These are phyloP conservation scores for Obba rivulosa DNA, from an alignment of 768 basidiomycete species.

Conservation along the genomic window DNA sequence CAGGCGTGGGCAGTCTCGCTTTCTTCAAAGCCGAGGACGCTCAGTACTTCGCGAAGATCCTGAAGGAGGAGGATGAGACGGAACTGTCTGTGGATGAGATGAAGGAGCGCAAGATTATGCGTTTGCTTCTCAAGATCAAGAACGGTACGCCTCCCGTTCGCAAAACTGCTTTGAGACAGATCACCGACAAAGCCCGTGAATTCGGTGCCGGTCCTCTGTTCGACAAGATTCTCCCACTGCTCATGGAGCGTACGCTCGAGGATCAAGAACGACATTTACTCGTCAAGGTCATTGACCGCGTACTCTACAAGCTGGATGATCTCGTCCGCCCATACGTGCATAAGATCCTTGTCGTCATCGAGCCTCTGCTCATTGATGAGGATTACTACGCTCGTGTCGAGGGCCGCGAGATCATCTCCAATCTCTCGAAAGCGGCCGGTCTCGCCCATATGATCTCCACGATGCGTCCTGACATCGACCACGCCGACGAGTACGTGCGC, in stretches of 20 bases:
- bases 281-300: slow-evolving; percentile 98
- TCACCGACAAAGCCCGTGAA: slow-evolving; percentile 98
- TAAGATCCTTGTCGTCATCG: slow-evolving; percentile 99
- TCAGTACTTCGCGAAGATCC: slow-evolving; percentile 94
- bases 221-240: slow-evolving; percentile 95
- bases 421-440: slow-evolving; percentile 96
- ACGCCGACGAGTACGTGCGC: slow-evolving; percentile 98
- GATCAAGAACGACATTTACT: slow-evolving; percentile 97
- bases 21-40: slow-evolving; percentile 99
- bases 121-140: slow-evolving; percentile 95
- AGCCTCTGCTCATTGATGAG: slow-evolving; percentile 97
- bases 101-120: slow-evolving; percentile 99
- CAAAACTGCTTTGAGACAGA: slow-evolving; percentile 95
- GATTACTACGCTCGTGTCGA: slow-evolving; percentile 96
- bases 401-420: slow-evolving; percentile 98
- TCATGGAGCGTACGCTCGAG: slow-evolving; percentile 97
- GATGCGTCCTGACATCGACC: slow-evolving; percentile 99
- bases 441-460: slow-evolving; percentile 99
- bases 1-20: slow-evolving; percentile 92
- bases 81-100: slow-evolving; percentile 93
- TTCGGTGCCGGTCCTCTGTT: slow-evolving; percentile 98
- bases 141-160: slow-evolving; percentile 98
- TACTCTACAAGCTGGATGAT: slow-evolving; percentile 98
- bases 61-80: slow-evolving; percentile 94
- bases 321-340: slow-evolving; percentile 98